A percentile compares a stretch with the other conserved stretches of the same genome.
Evolutionary conservation across 1,284 basidiomycete genomes (phyloP).

Genomic region (Ceratobasidium papillatum): DNA sequence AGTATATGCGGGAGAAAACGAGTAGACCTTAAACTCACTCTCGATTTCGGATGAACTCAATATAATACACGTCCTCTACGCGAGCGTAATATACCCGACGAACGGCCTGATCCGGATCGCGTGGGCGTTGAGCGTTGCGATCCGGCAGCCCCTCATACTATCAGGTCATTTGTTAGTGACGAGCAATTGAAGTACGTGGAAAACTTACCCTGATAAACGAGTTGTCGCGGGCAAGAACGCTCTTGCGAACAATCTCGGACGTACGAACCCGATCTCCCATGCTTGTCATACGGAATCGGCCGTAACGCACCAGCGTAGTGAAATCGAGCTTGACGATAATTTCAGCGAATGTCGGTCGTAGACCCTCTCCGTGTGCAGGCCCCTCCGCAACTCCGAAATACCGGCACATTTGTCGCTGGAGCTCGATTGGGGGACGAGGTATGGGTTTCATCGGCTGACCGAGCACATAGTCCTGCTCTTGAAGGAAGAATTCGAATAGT

Average conservation of each 20-base stretch:
- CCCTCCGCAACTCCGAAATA: neutral
- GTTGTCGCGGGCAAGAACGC: conserved; percentile 11
- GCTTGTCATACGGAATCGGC: conserved; percentile 15
- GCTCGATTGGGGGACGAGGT: neutral
- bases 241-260: neutral
- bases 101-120: neutral
- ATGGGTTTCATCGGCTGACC: neutral
- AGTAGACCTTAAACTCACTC: conserved; percentile 1
- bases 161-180: neutral
- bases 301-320: conserved; percentile 12
- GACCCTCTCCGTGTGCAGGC: no score
- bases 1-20: neutral
- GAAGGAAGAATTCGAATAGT: neutral
- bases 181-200: neutral
- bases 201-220: conserved; percentile 16
- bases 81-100: conserved; percentile 9
- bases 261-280: conserved; percentile 14
- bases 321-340: neutral
- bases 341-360: neutral
- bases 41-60: neutral
- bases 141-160: conserved; percentile 3
- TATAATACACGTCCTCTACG: conserved; percentile 6
- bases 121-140: neutral
- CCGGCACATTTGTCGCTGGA: neutral
- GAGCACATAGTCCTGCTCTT: neutral